Evolutionary conservation across 1,284 basidiomycete species (phyloP).

Genomic region (Ustilago shanxiensis): DNA sequence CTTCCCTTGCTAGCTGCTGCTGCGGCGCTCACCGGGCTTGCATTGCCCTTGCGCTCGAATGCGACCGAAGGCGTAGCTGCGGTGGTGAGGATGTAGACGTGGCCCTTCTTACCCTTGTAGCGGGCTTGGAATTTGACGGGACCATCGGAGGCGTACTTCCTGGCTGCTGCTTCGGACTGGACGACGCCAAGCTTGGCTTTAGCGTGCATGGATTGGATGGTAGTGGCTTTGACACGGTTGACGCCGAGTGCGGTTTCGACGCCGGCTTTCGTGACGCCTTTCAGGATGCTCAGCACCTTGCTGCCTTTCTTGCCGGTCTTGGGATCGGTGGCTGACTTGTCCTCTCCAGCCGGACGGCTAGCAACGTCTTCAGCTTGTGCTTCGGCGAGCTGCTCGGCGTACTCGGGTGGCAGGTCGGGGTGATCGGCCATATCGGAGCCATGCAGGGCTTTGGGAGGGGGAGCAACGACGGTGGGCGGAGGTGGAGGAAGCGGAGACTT

Average conservation of each 20-base stretch:
- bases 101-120: constrained; percentile 63
- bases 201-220: constrained; percentile 59
- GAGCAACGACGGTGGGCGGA: constrained; percentile 63
- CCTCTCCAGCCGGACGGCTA: constrained; percentile 47
- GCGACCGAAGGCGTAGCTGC: constrained; percentile 66
- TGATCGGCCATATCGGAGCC: constrained; percentile 38
- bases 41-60: constrained; percentile 49
- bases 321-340: constrained; percentile 37
- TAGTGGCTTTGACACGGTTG: constrained; percentile 67
- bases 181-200: constrained; percentile 67
- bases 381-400: constrained; percentile 54
- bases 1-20: constrained; percentile 31
- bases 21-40: constrained; percentile 27
- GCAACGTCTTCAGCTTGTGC: constrained; percentile 52
- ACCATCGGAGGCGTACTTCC: constrained; percentile 36
- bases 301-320: constrained; percentile 52
- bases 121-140: constrained; percentile 60
- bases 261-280: constrained; percentile 61
- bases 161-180: constrained; percentile 30
- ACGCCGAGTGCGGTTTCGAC: constrained; percentile 65
- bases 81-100: constrained; percentile 65
- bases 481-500: constrained; percentile 73
- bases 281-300: constrained; percentile 60
- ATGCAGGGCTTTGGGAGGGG: constrained; percentile 48
- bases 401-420: constrained; percentile 61